Conservation (phyloP, 176 grass and related monocot genomes). For the Chrysopogon serrulatus region DNA sequence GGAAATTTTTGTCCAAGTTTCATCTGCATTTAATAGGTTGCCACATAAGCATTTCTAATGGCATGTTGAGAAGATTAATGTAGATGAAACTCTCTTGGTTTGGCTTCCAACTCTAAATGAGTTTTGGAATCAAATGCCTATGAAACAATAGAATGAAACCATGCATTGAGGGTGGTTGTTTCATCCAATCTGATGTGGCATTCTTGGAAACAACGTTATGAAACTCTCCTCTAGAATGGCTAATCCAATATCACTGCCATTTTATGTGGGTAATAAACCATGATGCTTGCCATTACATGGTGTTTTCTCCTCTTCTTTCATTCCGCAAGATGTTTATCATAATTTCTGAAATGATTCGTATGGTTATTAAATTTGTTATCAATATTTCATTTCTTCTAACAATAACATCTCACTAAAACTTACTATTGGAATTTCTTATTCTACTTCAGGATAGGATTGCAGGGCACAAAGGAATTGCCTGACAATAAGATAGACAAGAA, state of each 20-base stretch:
- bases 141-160: background rate
- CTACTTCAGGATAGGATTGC: constrained; percentile 61
- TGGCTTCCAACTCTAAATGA: background rate
- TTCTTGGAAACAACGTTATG: background rate
- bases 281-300: background rate
- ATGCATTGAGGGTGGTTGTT: background rate
- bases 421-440: constrained; percentile 12
- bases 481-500: constrained; percentile 58
- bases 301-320: background rate
- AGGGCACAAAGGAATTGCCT: constrained; percentile 59
- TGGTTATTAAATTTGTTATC: background rate
- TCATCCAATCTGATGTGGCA: background rate
- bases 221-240: background rate
- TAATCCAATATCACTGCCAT: background rate
- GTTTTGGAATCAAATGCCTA: background rate
- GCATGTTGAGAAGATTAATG: background rate
- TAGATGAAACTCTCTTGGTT: background rate
- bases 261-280: background rate
- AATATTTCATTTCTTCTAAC: background rate
- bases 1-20: background rate
- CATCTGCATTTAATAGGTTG: background rate
- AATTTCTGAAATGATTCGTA: background rate
- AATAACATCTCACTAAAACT: constrained; percentile 3
- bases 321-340: background rate
- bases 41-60: background rate